Percentiles rank a stretch among this genome's conserved stretches.
These are phyloP conservation scores for Cladochytrium replicatum DNA, from an alignment of 192 early-diverging fungal genomes.

Conservation along the genomic window DNA sequence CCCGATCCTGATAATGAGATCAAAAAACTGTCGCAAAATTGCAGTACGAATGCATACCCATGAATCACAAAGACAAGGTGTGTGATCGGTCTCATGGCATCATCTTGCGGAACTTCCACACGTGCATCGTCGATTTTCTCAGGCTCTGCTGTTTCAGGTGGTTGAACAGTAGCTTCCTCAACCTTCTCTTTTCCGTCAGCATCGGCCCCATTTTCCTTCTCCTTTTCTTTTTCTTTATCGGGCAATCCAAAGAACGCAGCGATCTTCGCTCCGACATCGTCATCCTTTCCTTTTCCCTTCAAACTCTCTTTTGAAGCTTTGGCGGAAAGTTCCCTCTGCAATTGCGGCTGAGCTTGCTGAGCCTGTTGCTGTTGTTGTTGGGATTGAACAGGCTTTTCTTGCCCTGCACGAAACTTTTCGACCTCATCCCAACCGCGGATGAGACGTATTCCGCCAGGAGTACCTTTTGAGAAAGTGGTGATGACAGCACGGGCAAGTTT, in stretches of 20 bases:
- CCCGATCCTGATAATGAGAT: conserved; percentile 66
- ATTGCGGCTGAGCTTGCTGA: too few relatives aligned
- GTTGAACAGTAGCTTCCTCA: too few relatives aligned
- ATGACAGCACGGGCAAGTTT: conserved; percentile 56
- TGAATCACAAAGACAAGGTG: conserved; percentile 78
- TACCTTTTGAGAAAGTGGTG: too few relatives aligned
- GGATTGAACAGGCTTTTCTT: too few relatives aligned
- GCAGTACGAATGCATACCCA: conserved; percentile 36
- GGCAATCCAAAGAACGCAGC: conserved; percentile 15
- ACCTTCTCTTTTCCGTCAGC: too few relatives aligned
- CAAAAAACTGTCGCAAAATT: too few relatives aligned
- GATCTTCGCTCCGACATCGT: conserved; percentile 14
- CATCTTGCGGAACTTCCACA: conserved; percentile 44
- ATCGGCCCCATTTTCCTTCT: conserved; percentile 18
- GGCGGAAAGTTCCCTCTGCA: too few relatives aligned
- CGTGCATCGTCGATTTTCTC: too few relatives aligned
- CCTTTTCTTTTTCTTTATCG: neutral
- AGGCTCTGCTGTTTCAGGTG: too few relatives aligned
- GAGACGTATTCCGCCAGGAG: conserved; percentile 60
- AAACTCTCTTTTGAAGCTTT: conserved; percentile 31
- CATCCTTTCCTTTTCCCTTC: conserved; percentile 13
- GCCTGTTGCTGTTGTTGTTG: too few relatives aligned
- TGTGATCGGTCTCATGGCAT: conserved; percentile 59
- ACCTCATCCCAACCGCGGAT: conserved; percentile 69
- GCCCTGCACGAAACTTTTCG: too few relatives aligned